Percentiles rank a stretch among this genome's conserved stretches.
Conservation (phyloP, 1,284 basidiomycete species). For the Sphagnurus paluster region DNA sequence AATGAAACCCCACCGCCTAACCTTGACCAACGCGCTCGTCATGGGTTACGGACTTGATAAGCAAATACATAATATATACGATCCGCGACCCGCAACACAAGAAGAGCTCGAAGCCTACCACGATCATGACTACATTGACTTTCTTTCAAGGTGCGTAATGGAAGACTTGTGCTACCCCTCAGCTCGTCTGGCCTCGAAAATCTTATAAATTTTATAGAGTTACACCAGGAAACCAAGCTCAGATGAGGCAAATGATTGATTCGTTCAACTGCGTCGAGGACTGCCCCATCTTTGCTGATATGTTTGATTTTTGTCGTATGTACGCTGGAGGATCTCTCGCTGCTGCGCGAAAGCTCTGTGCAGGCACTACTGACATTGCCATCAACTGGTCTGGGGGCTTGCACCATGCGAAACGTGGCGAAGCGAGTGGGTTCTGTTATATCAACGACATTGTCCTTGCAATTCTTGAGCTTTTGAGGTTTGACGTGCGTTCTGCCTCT, state of each 20-base stretch:
- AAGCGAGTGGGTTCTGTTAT: slow-evolving; percentile 96
- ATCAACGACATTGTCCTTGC: slow-evolving; percentile 94
- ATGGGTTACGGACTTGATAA: slow-evolving; percentile 97
- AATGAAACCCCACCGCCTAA: slow-evolving; percentile 96
- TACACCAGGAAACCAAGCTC: slow-evolving; percentile 76
- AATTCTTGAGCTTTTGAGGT: slow-evolving; percentile 92
- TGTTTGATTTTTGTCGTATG: slow-evolving; percentile 92
- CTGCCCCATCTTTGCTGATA: slow-evolving; percentile 90
- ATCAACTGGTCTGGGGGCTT: slow-evolving; percentile 98
- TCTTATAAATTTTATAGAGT: slow-evolving; percentile 50
- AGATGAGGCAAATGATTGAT: slow-evolving; percentile 75
- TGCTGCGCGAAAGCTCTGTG: slow-evolving; percentile 82
- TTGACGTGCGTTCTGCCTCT: slow-evolving; percentile 16
- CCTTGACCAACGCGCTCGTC: slow-evolving; percentile 93
- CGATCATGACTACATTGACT: slow-evolving; percentile 94
- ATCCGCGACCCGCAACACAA: slow-evolving; percentile 86
- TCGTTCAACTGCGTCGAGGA: slow-evolving; percentile 92
- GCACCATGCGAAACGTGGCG: slow-evolving; percentile 94
- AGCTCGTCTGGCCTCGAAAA: slow-evolving; percentile 5
- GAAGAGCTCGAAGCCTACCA: slow-evolving; percentile 92
- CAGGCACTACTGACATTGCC: slow-evolving; percentile 91
- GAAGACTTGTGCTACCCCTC: neutral
- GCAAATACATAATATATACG: slow-evolving; percentile 90
- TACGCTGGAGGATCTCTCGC: slow-evolving; percentile 92
- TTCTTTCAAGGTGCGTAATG: slow-evolving; percentile 74